These are phyloP conservation scores for Kurtzmaniella quercitrusa DNA, from an alignment of 1,139 yeast species.

Conservation along the genomic window DNA sequence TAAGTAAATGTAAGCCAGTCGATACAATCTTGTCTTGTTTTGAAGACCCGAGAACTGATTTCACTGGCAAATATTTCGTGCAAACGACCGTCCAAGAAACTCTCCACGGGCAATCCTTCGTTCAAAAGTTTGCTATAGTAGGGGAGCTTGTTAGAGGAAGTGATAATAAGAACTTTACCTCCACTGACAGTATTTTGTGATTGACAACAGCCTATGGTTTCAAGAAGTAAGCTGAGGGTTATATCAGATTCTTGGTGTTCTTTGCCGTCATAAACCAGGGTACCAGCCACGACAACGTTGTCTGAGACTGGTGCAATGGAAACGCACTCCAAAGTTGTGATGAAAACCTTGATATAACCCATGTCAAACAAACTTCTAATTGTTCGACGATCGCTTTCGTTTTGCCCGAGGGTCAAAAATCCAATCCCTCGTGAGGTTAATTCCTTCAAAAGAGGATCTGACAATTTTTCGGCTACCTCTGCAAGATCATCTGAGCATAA, in stretches of 20 bases:
- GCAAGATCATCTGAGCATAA: constrained; percentile 27
- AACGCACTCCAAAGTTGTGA: constrained; percentile 58
- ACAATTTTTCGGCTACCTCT: constrained; percentile 22
- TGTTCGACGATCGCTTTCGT: constrained; percentile 44
- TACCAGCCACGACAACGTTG: constrained; percentile 62
- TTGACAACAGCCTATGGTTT: constrained; percentile 66
- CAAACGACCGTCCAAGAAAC: constrained; percentile 54
- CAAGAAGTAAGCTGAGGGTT: constrained; percentile 58
- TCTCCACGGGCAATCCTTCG: constrained; percentile 82
- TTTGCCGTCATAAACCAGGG: constrained; percentile 67
- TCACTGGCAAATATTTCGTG: constrained; percentile 72
- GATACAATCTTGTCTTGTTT: constrained; percentile 75
- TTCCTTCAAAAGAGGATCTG: constrained; percentile 43
- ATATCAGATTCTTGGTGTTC: constrained; percentile 72
- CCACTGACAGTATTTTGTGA: constrained; percentile 18
- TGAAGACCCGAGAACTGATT: constrained; percentile 61
- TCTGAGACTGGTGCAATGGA: constrained; percentile 48
- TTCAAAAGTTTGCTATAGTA: constrained; percentile 70
- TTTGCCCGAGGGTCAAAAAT: constrained; percentile 56
- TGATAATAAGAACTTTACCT: constrained; percentile 48
- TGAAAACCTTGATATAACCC: constrained; percentile 47
- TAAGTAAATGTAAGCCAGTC: constrained; percentile 87
- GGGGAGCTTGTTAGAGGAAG: constrained; percentile 50
- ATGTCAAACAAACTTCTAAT: constrained; percentile 50
- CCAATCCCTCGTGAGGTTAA: constrained; percentile 67